A percentile compares a stretch with the other conserved stretches of the same genome.
Evolutionary conservation across 495 filamentous ascomycete species (phyloP).

Genomic region (Mycothermus thermophilus): DNA sequence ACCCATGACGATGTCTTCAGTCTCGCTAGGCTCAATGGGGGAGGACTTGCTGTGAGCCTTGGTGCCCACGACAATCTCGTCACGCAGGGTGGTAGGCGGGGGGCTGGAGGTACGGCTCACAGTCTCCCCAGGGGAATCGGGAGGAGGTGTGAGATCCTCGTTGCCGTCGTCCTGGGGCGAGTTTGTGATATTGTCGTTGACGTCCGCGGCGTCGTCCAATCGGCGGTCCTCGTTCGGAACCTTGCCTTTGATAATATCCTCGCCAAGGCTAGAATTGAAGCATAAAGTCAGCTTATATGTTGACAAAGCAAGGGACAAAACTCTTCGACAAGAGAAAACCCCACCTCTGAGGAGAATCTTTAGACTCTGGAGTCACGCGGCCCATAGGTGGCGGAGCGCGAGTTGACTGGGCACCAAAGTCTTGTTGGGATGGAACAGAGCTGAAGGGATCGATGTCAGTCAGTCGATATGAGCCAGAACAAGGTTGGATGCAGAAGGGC

Average conservation of each 20-base stretch:
- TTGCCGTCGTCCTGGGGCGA: constrained; percentile 12
- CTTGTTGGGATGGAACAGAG: too few species aligned
- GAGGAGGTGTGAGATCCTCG: constrained; percentile 16
- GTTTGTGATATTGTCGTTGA: too few species aligned
- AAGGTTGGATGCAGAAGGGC: too few species aligned
- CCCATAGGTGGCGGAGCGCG: too few species aligned
- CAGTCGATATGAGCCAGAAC: too few species aligned
- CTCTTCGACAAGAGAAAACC: too few species aligned
- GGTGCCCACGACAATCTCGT: constrained; percentile 35
- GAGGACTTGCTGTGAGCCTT: constrained; percentile 21
- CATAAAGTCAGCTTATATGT: too few species aligned
- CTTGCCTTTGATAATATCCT: not conserved
- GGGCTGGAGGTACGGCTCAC: constrained; percentile 19
- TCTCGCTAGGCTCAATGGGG: constrained; percentile 13
- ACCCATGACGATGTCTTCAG: constrained; percentile 24
- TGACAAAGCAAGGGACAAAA: too few species aligned
- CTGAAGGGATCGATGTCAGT: too few species aligned
- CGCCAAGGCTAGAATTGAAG: not conserved
- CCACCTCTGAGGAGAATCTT: too few species aligned
- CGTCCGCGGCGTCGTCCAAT: not conserved
- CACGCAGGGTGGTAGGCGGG: constrained; percentile 22
- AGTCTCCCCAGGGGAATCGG: constrained; percentile 12
- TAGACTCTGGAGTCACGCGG: too few species aligned
- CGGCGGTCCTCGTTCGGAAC: not conserved
- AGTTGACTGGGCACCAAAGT: too few species aligned